Percentiles rank a stretch among this genome's conserved stretches.
Evolutionary conservation across 805 yeast species (phyloP).

Genomic region (Schizosaccharomyces octosporus): DNA sequence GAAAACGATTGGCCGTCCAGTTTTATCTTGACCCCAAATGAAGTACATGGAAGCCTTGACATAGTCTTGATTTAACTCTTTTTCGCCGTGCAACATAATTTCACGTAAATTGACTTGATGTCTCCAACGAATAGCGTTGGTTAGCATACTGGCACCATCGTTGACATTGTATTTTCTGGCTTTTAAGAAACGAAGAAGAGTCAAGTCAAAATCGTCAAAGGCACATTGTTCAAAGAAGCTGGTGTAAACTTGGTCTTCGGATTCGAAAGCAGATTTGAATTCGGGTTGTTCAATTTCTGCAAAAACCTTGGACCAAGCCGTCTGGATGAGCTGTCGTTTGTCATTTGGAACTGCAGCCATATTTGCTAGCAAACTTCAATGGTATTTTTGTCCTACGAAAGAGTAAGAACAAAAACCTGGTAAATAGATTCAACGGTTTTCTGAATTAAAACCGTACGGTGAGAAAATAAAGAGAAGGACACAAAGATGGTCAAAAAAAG

Average conservation of each 20-base stretch:
- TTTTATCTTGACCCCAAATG: slow-evolving; percentile 1
- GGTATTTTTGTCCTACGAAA: too few relatives aligned
- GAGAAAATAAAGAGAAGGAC: too few relatives aligned
- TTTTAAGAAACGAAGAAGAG: background rate
- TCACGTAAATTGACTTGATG: background rate
- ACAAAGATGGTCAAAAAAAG: too few relatives aligned
- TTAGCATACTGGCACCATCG: background rate
- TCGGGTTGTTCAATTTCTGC: background rate
- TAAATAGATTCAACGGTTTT: too few relatives aligned
- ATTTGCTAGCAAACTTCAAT: background rate
- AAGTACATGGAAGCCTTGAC: background rate
- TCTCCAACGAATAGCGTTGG: background rate
- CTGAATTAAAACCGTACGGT: too few relatives aligned
- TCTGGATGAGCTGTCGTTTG: background rate
- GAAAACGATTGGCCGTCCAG: slow-evolving; percentile 1
- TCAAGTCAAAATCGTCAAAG: background rate
- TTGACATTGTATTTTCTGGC: background rate
- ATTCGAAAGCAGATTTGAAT: background rate
- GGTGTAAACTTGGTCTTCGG: background rate
- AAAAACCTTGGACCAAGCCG: background rate
- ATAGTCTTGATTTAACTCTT: background rate
- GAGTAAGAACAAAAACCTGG: too few relatives aligned
- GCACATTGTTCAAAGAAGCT: background rate
- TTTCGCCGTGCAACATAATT: background rate
- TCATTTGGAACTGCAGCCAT: background rate